These are phyloP conservation scores for Solanum corneliomulleri DNA, from an alignment of 257 asterid genomes.

Conservation along the genomic window DNA sequence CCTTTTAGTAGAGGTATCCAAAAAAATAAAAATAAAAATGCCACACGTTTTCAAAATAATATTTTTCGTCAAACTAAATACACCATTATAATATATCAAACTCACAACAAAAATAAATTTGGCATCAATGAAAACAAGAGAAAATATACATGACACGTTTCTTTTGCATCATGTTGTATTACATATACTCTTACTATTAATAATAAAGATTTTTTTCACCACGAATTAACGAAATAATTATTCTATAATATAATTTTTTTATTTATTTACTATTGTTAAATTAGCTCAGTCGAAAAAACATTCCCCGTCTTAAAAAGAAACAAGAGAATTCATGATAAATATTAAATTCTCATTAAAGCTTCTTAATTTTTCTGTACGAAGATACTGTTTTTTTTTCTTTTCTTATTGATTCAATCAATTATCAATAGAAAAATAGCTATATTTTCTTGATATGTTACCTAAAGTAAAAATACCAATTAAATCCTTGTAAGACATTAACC, in stretches of 20 bases:
- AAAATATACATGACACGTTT: not conserved
- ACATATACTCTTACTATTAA: not conserved
- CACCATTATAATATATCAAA: not conserved
- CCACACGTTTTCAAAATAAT: not conserved
- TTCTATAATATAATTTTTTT: too few relatives aligned
- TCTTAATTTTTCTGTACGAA: accelerated
- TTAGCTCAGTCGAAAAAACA: not conserved
- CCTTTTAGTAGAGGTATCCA: not conserved
- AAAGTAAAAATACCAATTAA: too few relatives aligned
- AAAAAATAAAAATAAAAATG: not conserved
- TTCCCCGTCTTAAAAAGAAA: too few relatives aligned
- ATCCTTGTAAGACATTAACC: not conserved
- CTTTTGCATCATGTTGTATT: not conserved
- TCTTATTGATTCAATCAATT: not conserved
- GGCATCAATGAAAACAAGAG: not conserved
- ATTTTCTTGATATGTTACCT: too few relatives aligned
- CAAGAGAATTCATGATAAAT: too few relatives aligned
- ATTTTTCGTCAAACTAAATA: not conserved
- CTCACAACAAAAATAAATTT: not conserved
- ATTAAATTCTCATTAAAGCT: not conserved
- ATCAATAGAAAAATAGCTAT: not conserved
- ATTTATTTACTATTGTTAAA: too few relatives aligned
- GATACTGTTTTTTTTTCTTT: too few relatives aligned
- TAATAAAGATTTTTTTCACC: not conserved
- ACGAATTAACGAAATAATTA: too few relatives aligned